phyloP scores from a whole-genome alignment of 2,329 filamentous ascomycete genomes.

The Alternaria metachromatica region DNA sequence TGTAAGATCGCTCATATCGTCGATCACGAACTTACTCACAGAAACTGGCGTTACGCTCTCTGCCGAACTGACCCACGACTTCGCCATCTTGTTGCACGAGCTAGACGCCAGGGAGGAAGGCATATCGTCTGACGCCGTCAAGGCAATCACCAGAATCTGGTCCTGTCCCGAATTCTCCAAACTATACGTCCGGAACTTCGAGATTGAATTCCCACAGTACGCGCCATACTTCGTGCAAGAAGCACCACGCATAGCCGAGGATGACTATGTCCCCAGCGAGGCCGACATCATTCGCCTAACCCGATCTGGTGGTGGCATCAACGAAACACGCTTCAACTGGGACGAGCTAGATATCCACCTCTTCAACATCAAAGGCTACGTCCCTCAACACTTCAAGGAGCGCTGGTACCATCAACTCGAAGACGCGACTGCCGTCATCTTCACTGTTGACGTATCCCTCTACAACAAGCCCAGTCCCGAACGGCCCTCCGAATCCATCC shows the following conservation, averaged over 20 bases:
- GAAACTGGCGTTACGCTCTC: constrained; percentile 43
- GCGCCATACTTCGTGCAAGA: constrained; percentile 43
- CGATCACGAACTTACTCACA: constrained; percentile 46
- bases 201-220: constrained; percentile 47
- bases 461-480: constrained; percentile 43
- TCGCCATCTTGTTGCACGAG: constrained; percentile 44
- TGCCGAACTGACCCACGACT: constrained; percentile 33
- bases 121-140: constrained; percentile 35
- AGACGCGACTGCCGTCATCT: constrained; percentile 40
- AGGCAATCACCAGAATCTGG: constrained; percentile 40
- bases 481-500: constrained; percentile 34
- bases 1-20: constrained; percentile 38
- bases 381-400: constrained; percentile 41
- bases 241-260: constrained; percentile 30
- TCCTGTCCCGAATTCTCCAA: constrained; percentile 39
- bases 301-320: constrained; percentile 37
- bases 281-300: constrained; percentile 46
- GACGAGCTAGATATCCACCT: constrained; percentile 45
- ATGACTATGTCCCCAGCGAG: constrained; percentile 41
- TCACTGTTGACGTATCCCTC: constrained; percentile 40
- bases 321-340: constrained; percentile 46
- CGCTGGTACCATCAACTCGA: constrained; percentile 49
- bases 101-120: constrained; percentile 36
- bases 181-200: constrained; percentile 43
- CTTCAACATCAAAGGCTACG: constrained; percentile 44